A percentile compares a stretch with the other conserved stretches of the same genome.
These are phyloP conservation scores for Zygosaccharomyces rouxii DNA, from an alignment of 805 yeast species.

Conservation along the genomic window DNA sequence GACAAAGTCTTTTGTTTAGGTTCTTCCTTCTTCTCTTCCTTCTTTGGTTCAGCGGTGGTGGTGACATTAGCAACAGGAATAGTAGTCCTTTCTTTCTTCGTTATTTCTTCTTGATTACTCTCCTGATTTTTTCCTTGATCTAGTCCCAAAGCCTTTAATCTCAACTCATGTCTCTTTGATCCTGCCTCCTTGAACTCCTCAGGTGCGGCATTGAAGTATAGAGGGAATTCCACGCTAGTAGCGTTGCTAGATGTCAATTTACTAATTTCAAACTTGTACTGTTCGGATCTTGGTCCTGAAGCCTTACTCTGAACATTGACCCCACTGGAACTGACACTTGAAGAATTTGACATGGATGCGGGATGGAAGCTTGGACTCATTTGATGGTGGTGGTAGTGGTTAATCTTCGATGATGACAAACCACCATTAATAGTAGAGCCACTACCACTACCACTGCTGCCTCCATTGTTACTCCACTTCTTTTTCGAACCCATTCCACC, in stretches of 20 bases:
- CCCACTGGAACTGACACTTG: background rate
- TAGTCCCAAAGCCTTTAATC: slow-evolving; percentile 10
- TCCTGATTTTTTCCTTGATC: background rate
- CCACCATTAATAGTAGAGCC: slow-evolving; percentile 8
- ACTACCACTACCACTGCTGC: slow-evolving; percentile 5
- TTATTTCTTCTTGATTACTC: background rate
- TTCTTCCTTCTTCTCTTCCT: background rate
- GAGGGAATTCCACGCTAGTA: slow-evolving; percentile 22
- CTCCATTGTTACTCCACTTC: slow-evolving; percentile 22
- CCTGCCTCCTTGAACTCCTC: slow-evolving; percentile 33
- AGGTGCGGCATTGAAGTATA: slow-evolving; percentile 31
- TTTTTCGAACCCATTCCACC: slow-evolving; percentile 20
- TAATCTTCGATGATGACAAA: slow-evolving; percentile 12
- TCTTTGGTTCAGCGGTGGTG: background rate
- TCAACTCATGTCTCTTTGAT: slow-evolving; percentile 22
- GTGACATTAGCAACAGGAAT: background rate
- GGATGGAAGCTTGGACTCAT: slow-evolving; percentile 15
- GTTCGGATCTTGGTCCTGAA: slow-evolving; percentile 17
- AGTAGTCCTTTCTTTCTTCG: background rate
- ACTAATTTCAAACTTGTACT: slow-evolving; percentile 27
- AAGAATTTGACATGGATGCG: slow-evolving; percentile 6
- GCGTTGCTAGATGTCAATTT: slow-evolving; percentile 14
- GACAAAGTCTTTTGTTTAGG: background rate
- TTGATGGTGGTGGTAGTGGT: slow-evolving; percentile 18
- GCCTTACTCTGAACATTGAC: background rate